Conservation (phyloP, 2,329 filamentous ascomycete species). For the Aspergillus candidus region DNA sequence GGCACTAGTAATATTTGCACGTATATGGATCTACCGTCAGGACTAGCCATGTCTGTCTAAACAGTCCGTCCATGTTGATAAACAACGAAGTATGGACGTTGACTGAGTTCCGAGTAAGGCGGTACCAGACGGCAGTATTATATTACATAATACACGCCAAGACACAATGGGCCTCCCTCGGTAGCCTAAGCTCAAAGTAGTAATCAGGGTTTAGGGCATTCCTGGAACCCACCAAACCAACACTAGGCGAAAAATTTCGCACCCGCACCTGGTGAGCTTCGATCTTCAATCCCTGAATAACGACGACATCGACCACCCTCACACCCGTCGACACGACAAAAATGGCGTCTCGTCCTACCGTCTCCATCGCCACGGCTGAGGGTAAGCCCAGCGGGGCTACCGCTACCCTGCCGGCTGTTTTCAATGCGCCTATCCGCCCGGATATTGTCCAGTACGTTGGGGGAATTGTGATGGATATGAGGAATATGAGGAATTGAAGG, state of each 20-base stretch:
- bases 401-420: slow-evolving; percentile 91
- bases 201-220: slow-evolving; percentile 35
- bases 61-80: no score
- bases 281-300: slow-evolving; percentile 32
- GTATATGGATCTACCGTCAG: no score
- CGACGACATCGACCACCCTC: slow-evolving; percentile 35
- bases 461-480: slow-evolving; percentile 6
- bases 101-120: no score
- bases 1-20: no score
- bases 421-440: slow-evolving; percentile 93
- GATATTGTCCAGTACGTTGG: slow-evolving; percentile 90
- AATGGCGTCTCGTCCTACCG: slow-evolving; percentile 96
- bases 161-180: no score
- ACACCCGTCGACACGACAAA: slow-evolving; percentile 39
- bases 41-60: no score
- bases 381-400: slow-evolving; percentile 85
- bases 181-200: slow-evolving; percentile 11
- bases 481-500: slow-evolving; percentile 9
- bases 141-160: no score
- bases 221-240: slow-evolving; percentile 20
- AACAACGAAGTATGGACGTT: no score
- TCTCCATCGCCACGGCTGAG: slow-evolving; percentile 95
- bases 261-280: slow-evolving; percentile 23
- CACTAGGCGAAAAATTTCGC: slow-evolving; percentile 43
- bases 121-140: no score